A percentile compares a stretch with the other conserved stretches of the same genome.
phyloP scores from a whole-genome alignment of 495 filamentous ascomycete species.

The Penicillium verhagenii region DNA sequence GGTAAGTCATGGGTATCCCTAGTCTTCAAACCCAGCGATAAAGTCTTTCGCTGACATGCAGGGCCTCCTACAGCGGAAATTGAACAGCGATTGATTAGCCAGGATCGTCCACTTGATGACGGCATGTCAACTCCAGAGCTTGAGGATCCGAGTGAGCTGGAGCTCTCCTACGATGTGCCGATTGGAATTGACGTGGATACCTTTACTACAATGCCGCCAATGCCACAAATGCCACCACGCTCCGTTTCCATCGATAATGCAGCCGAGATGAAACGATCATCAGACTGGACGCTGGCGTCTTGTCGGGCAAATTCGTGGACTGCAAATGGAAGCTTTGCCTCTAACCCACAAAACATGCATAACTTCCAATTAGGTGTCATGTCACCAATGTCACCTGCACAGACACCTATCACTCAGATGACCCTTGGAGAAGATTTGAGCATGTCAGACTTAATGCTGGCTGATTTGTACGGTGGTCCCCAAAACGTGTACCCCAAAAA shows the following conservation, averaged over 20 bases:
- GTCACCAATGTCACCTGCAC: background rate
- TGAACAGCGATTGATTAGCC: background rate
- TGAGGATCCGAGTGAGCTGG: background rate
- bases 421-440: background rate
- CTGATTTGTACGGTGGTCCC: background rate
- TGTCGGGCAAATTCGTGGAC: background rate
- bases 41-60: background rate
- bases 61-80: background rate
- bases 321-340: background rate
- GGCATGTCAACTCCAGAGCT: background rate
- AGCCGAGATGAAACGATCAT: background rate
- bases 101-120: background rate
- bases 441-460: background rate
- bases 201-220: no score
- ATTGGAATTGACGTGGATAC: background rate
- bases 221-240: background rate
- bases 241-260: background rate
- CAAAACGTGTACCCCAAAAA: background rate
- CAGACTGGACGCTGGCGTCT: background rate
- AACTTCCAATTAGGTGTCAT: background rate
- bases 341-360: background rate
- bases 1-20: constrained; percentile 4
- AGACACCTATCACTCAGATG: background rate
- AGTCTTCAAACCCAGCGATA: background rate
- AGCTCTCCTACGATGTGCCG: background rate